Evolutionary conservation across 23 red algal genomes (phyloP), one percentile per base, ranked within the genome.

Genomic region (Gracilaria domingensis): DNA sequence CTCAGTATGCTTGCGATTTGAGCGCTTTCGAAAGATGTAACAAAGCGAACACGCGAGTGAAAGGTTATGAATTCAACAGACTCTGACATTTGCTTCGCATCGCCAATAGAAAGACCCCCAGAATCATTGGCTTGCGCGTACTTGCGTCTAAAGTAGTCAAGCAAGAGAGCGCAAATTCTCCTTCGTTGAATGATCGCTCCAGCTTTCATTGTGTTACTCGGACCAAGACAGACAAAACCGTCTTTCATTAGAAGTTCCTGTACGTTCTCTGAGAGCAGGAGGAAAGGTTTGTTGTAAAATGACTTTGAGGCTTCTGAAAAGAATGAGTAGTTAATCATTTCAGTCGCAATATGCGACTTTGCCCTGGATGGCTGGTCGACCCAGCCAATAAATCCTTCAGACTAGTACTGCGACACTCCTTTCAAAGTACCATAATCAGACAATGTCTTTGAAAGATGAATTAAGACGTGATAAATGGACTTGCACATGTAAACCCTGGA

Each of bases 371-470:
- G 13, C 4, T 48, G 28, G 4, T 29, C 32, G 1, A 84, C 32
- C 81, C 81, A 67, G 5, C 81, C 81, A 42, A 84, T 67, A 45
- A 69, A 84, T 0, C 81, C 51, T 49, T 84, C 81, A 0, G 26
- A n/a, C 60, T 59, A 84, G 34, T 67, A 84, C 33, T 66, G 81
- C 21, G 81, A 84, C 12, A 48, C 21, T 26, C 81, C 28, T 8
- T 25, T 66, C 2, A 84, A 8, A 2, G 81, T 49, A 0, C 81
- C 60, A 65, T 50, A 66, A 8, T 67, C 33, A 7, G 14, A 3
- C 16, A 83, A 9, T 3, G 8, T 9, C 24, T 84, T 25, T 0
- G 14, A 21, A 48, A 84, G 81, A 29, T 84, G 58, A 28, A 84
- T 11, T 1, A 84, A 7, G 3, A 49, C 20, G 60, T 84, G 81